These are phyloP conservation scores for Coprinellus micaceus DNA, from an alignment of 768 basidiomycete species.

Conservation along the genomic window DNA sequence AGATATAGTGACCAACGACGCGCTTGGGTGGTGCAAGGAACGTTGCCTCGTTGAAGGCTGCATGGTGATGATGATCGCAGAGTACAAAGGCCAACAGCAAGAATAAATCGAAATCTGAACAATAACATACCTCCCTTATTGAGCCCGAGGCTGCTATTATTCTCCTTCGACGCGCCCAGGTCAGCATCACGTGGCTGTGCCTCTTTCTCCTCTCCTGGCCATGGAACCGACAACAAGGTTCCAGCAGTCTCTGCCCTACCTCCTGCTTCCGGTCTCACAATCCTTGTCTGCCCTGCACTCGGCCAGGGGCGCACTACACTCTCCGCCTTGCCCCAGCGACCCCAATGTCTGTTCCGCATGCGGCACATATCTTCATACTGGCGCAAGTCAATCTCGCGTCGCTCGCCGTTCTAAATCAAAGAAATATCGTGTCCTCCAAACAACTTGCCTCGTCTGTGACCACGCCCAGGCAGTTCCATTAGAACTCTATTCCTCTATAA, in stretches of 20 bases:
- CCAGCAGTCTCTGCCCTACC: conserved; percentile 44
- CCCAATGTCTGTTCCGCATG: conserved; percentile 46
- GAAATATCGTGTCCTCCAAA: conserved; percentile 16
- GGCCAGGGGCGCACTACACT: conserved; percentile 31
- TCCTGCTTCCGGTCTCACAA: conserved; percentile 49
- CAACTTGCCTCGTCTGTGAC: conserved; percentile 31
- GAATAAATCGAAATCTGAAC: too few relatives aligned
- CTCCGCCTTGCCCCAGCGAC: conserved; percentile 19
- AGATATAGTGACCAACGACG: conserved; percentile 12
- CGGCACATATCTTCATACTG: conserved; percentile 44
- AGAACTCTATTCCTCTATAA: conserved; percentile 3
- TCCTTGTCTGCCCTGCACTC: conserved; percentile 62
- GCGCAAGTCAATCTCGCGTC: conserved; percentile 22
- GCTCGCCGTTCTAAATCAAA: conserved; percentile 1
- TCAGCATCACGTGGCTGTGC: not conserved
- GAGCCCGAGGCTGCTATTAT: conserved; percentile 9
- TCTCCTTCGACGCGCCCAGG: not conserved
- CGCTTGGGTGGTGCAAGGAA: conserved; percentile 27
- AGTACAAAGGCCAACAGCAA: conserved; percentile 11
- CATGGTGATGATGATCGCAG: conserved; percentile 15
- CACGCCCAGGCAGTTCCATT: conserved; percentile 17
- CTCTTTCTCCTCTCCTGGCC: conserved; percentile 5
- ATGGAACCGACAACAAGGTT: conserved; percentile 41
- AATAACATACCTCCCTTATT: conserved; percentile 17
- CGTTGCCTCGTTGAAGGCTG: conserved; percentile 24